Evolutionary conservation across 108 stramenopile species (phyloP), one percentile per base, ranked within the genome.

Genomic region (Pelagomonas calceolata): DNA sequence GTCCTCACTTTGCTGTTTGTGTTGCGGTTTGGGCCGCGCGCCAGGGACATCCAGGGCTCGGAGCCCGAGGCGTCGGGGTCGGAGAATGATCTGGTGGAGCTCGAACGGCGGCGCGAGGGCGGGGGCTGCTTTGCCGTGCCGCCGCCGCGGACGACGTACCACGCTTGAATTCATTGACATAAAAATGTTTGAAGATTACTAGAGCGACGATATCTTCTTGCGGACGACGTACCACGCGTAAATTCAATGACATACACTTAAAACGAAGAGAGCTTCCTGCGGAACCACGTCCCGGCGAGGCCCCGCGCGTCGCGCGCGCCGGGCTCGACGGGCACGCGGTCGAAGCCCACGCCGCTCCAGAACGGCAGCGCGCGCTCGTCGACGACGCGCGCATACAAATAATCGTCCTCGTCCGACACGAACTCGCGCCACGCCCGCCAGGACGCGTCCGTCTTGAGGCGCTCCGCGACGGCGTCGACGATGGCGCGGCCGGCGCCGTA

Each of bases 1-100:
- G 78, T 82, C 18, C 88, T 85, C n/a, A 39, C 91, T 17, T 90
- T 90, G 73, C 72, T 95, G 73, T 67, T 90, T 29, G 73, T 95
- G 63, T 69, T 95, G 75, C 80, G 90, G 33, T 92, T 43, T 12
- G 39, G 39, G 9, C 39, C 39, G 39, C 39, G 39, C 9, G 12
- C 39, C 39, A 12, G 9, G 39, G 9, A 10, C 39, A 43, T 5
- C 39, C n/a, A n/a, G n/a, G n/a, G n/a, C n/a, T n/a, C n/a, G n/a
- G n/a, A n/a, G n/a, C n/a, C n/a, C n/a, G n/a, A n/a, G n/a, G n/a
- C n/a, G n/a, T n/a, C n/a, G n/a, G n/a, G n/a, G n/a, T n/a, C n/a
- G n/a, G n/a, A n/a, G n/a, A n/a, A n/a, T n/a, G n/a, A n/a, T n/a
- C n/a, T n/a, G n/a, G n/a, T n/a, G n/a, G n/a, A n/a, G n/a, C n/a